Conservation (phyloP, 2,329 filamentous ascomycete genomes). For the Pseudocercospora fuligena region DNA sequence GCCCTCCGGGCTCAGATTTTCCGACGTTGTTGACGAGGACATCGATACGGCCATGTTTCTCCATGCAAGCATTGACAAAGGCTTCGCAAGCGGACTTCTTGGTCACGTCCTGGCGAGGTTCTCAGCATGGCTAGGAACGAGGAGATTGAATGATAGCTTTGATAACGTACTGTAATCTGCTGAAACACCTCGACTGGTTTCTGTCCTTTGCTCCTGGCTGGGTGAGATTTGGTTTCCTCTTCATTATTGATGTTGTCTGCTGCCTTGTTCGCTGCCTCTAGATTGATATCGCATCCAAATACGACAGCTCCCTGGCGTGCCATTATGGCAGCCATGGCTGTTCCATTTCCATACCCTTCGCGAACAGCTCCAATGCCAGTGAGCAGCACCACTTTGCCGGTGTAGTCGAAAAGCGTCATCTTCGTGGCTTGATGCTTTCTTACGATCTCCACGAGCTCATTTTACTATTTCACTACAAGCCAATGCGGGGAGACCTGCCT, state of each 20-base stretch:
- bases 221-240: conserved; percentile 27
- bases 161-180: conserved; percentile 29
- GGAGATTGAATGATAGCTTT: background rate
- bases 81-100: conserved; percentile 56
- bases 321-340: conserved; percentile 45
- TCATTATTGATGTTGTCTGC: conserved; percentile 32
- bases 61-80: conserved; percentile 58
- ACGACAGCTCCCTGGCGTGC: conserved; percentile 55
- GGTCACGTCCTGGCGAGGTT: conserved; percentile 53
- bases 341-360: conserved; percentile 57
- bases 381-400: conserved; percentile 52
- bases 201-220: conserved; percentile 20
- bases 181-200: conserved; percentile 31
- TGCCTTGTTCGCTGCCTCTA: conserved; percentile 34
- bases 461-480: background rate
- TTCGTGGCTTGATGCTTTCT: background rate
- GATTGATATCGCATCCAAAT: conserved; percentile 57
- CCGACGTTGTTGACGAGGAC: conserved; percentile 66
- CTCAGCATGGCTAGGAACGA: background rate
- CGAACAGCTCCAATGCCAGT: conserved; percentile 53
- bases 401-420: conserved; percentile 43
- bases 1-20: conserved; percentile 58
- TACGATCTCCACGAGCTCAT: background rate
- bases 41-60: conserved; percentile 61
- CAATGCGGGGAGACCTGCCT: background rate